These are phyloP conservation scores for Alternaria conjuncta DNA, from an alignment of 2,329 filamentous ascomycete genomes.

Conservation along the genomic window DNA sequence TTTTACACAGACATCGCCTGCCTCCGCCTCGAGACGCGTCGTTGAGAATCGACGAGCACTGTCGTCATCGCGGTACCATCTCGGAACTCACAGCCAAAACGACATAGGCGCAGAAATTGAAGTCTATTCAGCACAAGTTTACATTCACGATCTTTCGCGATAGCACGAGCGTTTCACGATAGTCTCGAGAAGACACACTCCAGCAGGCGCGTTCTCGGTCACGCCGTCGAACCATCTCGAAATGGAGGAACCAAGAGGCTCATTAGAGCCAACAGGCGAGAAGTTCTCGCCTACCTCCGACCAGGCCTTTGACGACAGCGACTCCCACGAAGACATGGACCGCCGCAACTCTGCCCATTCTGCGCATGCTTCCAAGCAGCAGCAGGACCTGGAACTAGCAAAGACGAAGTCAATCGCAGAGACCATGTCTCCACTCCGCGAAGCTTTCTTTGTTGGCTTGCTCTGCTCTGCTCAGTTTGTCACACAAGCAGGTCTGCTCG, in stretches of 20 bases:
- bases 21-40: background rate
- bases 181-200: background rate
- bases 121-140: background rate
- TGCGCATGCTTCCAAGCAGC: background rate
- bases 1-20: background rate
- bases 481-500: constrained; percentile 53
- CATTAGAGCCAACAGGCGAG: background rate
- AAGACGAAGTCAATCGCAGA: constrained; percentile 30
- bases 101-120: background rate
- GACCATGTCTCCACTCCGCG: constrained; percentile 28
- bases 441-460: constrained; percentile 34
- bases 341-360: background rate
- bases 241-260: background rate
- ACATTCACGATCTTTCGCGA: too few relatives aligned
- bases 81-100: background rate
- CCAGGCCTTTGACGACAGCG: background rate
- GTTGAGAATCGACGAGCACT: background rate
- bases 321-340: background rate
- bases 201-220: background rate
- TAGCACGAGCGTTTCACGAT: accelerated
- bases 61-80: background rate
- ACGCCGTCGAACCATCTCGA: background rate
- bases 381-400: constrained; percentile 18
- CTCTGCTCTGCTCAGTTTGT: constrained; percentile 36
- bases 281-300: background rate